These are phyloP conservation scores for Monascus ruber DNA, from an alignment of 2,329 filamentous ascomycete genomes.

Conservation along the genomic window DNA sequence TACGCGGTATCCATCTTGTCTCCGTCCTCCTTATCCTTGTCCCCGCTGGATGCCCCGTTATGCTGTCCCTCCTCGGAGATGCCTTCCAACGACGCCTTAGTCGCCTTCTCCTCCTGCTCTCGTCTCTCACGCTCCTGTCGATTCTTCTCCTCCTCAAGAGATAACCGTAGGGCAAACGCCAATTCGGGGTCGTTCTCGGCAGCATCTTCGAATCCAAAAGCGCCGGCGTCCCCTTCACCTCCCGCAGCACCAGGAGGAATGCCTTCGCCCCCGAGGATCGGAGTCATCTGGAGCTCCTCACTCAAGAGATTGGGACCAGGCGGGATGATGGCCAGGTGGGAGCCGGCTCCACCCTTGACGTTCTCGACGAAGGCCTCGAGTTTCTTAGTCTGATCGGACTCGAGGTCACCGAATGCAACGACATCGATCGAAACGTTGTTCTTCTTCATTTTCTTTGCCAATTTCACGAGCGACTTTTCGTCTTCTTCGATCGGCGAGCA, in stretches of 20 bases:
- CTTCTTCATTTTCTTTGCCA: conserved; percentile 99
- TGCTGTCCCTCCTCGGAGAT: conserved; percentile 68
- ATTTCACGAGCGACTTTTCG: conserved; percentile 74
- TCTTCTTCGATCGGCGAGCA: conserved; percentile 87
- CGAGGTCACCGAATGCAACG: conserved; percentile 85
- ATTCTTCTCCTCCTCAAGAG: conserved; percentile 95
- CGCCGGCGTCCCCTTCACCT: conserved; percentile 43
- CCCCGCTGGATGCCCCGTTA: conserved; percentile 53
- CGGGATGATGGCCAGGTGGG: conserved; percentile 78
- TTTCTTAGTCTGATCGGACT: conserved; percentile 79
- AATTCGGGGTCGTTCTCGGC: conserved; percentile 77
- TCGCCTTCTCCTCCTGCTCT: conserved; percentile 59
- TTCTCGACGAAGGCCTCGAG: conserved; percentile 86
- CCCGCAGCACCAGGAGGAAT: conserved; percentile 39
- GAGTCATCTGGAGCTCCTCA: conserved; percentile 78
- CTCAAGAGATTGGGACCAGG: conserved; percentile 86
- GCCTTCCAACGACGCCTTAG: conserved; percentile 65
- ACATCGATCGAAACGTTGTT: conserved; percentile 89
- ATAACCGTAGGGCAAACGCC: conserved; percentile 89
- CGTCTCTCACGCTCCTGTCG: conserved; percentile 76
- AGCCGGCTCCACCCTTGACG: conserved; percentile 84
- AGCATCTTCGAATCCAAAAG: conserved; percentile 70
- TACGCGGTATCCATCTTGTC: conserved; percentile 91
- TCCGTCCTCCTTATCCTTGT: conserved; percentile 42
- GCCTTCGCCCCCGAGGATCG: conserved; percentile 77